Base-by-base conservation (phyloP, 139 green algal genomes). In the Ulvella scutata region DNA sequence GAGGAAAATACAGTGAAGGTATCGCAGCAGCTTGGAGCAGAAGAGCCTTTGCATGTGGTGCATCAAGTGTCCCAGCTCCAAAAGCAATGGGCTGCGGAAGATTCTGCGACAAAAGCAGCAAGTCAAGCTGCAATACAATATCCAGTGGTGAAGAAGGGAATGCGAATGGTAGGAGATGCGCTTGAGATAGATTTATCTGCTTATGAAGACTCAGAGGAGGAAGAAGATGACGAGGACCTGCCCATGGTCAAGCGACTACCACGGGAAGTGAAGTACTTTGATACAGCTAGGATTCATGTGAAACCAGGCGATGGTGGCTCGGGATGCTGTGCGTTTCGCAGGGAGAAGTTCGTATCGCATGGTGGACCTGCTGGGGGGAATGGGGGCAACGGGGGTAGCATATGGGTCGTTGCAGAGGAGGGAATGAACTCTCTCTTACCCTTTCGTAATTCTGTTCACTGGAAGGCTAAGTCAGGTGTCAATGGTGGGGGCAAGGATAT, bases 341-440 rank as follows among this genome's bases (percentile, higher is more conserved):
- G 95, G 4, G 95, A 98, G 83, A 97, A 97, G 82, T 97, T 88
- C 62, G 94, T 98, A 2, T 86, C 95, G 2, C 84, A 92, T 75
- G 89, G 91, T n/a, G 92, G 92, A 0, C 95, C 95, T 3, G 82
- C 86, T 6, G 95, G 95, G 2, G 95, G 95, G 37, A 94, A 92
- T 81, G 95, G 95, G 31, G 95, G 95, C 21, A 77, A 81, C 31
- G 92, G 92, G 37, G 92, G 92, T 43, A 82, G 87, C 74, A 86
- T 97, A 2, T 97, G 90, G 86, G 83, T 87, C 2, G 83, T 94
- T 38, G 89, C 83, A 3, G 90, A 96, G 72, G 59, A 74, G 7
- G 28, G 74, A 2, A 78, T 94, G 43, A 95, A 93, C 75, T 94
- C 87, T 0, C 83, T 97, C 35, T 75, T 82, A 10, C 75, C 74